These are phyloP conservation scores for Aspergillus wentii DNA, from an alignment of 495 filamentous ascomycete genomes.

Conservation along the genomic window DNA sequence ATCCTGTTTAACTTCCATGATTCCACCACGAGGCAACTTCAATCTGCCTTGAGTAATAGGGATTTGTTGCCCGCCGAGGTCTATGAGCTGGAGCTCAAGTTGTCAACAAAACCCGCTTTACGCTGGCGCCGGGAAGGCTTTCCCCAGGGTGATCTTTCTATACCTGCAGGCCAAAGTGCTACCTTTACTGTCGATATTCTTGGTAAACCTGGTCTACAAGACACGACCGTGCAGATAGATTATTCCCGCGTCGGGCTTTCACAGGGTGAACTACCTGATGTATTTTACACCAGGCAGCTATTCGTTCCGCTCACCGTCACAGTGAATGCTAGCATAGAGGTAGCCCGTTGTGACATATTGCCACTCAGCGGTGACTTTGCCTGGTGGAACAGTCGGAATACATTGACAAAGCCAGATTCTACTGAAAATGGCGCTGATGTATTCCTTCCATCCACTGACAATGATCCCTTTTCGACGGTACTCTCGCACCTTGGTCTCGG, in stretches of 20 bases:
- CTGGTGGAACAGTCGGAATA: constrained; percentile 39
- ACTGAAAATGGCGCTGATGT: constrained; percentile 1
- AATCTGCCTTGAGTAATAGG: constrained; percentile 67
- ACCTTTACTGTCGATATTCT: constrained; percentile 80
- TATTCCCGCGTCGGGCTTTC: constrained; percentile 68
- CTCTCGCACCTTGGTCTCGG: constrained; percentile 36
- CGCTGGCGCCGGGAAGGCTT: constrained; percentile 52
- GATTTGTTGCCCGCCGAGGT: constrained; percentile 71
- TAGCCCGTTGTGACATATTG: constrained; percentile 72
- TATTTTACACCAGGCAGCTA: constrained; percentile 81
- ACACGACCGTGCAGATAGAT: constrained; percentile 75
- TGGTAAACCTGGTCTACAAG: constrained; percentile 80
- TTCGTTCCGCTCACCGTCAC: constrained; percentile 80
- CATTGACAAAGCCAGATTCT: constrained; percentile 4
- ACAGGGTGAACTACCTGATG: constrained; percentile 56
- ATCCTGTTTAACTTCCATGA: constrained; percentile 84
- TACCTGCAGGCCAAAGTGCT: constrained; percentile 62
- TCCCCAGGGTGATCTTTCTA: constrained; percentile 44
- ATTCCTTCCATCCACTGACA: constrained; percentile 11
- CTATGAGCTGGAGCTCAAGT: constrained; percentile 78
- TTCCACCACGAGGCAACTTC: constrained; percentile 73
- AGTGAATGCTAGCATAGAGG: constrained; percentile 83
- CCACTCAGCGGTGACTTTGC: constrained; percentile 59
- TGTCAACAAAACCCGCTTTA: constrained; percentile 70
- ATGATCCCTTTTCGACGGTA: constrained; percentile 33